phyloP scores from a whole-genome alignment of 2,329 filamentous ascomycete species.

The Stagonosporopsis chrysanthemi region DNA sequence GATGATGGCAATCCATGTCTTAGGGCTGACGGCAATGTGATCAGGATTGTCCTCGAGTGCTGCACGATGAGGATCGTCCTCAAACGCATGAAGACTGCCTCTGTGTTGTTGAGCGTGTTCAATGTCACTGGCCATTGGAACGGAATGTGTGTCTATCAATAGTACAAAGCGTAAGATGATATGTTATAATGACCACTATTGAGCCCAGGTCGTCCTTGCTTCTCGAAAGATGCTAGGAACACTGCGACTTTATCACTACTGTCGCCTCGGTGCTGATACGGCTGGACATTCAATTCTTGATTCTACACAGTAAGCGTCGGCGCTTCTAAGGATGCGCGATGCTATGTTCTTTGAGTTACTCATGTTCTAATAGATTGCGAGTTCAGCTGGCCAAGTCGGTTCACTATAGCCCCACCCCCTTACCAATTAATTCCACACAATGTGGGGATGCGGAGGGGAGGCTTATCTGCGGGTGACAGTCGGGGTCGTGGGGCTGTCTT shows the following conservation, averaged over 20 bases:
- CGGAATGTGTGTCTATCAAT: not conserved
- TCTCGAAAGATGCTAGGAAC: not conserved
- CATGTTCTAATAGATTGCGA: too few relatives aligned
- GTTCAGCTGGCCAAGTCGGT: not conserved
- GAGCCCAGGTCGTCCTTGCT: not conserved
- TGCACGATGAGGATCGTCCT: slow-evolving; percentile 6
- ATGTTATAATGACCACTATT: too few relatives aligned
- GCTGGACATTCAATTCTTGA: not conserved
- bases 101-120: not conserved
- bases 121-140: not conserved
- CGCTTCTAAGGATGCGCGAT: too few relatives aligned
- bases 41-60: slow-evolving; percentile 3
- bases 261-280: not conserved
- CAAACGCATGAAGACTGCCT: not conserved
- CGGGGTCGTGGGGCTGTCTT: too few relatives aligned
- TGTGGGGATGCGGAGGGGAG: not conserved
- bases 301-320: too few relatives aligned
- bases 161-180: too few relatives aligned
- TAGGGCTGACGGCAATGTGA: not conserved
- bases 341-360: too few relatives aligned
- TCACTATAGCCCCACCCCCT: slow-evolving; percentile 3
- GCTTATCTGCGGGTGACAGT: not conserved
- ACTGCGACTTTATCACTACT: not conserved
- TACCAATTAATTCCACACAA: not conserved
- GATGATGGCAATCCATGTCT: slow-evolving; percentile 1